A percentile compares a stretch with the other conserved stretches of the same genome.
phyloP scores from a whole-genome alignment of 73 alveolate genomes.

The Halteria grandinella region DNA sequence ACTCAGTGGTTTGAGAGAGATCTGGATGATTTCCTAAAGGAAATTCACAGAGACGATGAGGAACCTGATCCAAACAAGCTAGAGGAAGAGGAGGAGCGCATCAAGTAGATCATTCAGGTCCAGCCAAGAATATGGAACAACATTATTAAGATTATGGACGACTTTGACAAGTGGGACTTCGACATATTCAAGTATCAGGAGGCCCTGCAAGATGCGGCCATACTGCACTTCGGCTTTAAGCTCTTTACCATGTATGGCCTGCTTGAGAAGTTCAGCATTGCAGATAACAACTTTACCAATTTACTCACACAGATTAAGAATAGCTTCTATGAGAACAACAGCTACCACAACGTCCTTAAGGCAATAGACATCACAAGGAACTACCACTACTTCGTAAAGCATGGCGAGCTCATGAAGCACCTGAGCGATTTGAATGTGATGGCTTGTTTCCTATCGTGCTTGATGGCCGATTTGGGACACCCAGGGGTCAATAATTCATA shows the following conservation, averaged over 20 bases:
- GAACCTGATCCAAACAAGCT: constrained; percentile 59
- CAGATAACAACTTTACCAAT: constrained; percentile 64
- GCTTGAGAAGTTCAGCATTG: constrained; percentile 69
- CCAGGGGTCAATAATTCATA: constrained; percentile 91
- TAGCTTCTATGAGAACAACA: constrained; percentile 59
- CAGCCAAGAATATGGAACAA: constrained; percentile 62
- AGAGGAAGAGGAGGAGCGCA: constrained; percentile 73
- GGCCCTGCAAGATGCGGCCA: constrained; percentile 52
- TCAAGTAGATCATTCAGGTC: constrained; percentile 54
- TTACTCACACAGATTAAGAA: constrained; percentile 55
- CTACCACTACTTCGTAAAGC: constrained; percentile 66
- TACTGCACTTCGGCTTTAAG: constrained; percentile 72
- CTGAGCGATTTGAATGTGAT: constrained; percentile 69
- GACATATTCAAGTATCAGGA: constrained; percentile 68
- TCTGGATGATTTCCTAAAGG: constrained; percentile 76
- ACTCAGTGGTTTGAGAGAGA: constrained; percentile 81
- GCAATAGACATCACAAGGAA: constrained; percentile 72
- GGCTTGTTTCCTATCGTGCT: constrained; percentile 77
- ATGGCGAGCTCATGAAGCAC: constrained; percentile 74
- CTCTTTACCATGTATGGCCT: constrained; percentile 67
- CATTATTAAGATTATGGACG: constrained; percentile 72
- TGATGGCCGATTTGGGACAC: constrained; percentile 90
- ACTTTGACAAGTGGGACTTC: constrained; percentile 79
- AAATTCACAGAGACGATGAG: constrained; percentile 69
- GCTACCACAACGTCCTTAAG: constrained; percentile 69